A percentile compares a stretch with the other conserved stretches of the same genome.
phyloP scores from a whole-genome alignment of 495 filamentous ascomycete species.

The Tuber calosporum region DNA sequence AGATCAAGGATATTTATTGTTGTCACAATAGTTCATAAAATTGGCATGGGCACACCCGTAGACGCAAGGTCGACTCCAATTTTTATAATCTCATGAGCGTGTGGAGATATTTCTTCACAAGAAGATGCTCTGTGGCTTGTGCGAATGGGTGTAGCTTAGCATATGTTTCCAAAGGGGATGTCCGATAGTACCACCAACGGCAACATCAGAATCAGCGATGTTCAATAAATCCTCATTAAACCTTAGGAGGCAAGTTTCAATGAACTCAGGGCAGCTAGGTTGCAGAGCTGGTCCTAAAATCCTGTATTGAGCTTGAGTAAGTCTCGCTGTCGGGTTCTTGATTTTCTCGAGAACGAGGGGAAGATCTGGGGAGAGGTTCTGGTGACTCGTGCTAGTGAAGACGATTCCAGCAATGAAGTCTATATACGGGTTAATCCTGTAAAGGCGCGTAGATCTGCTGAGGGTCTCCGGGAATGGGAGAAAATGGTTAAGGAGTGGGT shows the following conservation, averaged over 20 bases:
- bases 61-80: slow-evolving; percentile 57
- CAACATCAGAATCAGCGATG: slow-evolving; percentile 63
- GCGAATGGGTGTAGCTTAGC: slow-evolving; percentile 82
- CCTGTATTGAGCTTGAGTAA: slow-evolving; percentile 35
- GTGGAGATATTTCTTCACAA: slow-evolving; percentile 78
- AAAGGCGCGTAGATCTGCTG: slow-evolving; percentile 66
- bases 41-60: slow-evolving; percentile 54
- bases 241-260: slow-evolving; percentile 60
- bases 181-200: slow-evolving; percentile 66
- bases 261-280: slow-evolving; percentile 70
- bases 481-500: slow-evolving; percentile 56
- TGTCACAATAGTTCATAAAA: slow-evolving; percentile 63
- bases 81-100: slow-evolving; percentile 69
- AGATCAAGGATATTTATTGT: slow-evolving; percentile 73
- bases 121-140: slow-evolving; percentile 93
- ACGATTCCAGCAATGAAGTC: slow-evolving; percentile 69
- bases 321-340: slow-evolving; percentile 35
- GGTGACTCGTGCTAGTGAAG: slow-evolving; percentile 35
- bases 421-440: slow-evolving; percentile 83
- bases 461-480: slow-evolving; percentile 81
- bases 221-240: slow-evolving; percentile 93
- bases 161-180: slow-evolving; percentile 66
- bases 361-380: slow-evolving; percentile 38
- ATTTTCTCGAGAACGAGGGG: slow-evolving; percentile 25
- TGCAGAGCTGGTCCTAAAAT: slow-evolving; percentile 49